Base-by-base conservation (phyloP, 2,329 filamentous ascomycete genomes). In the Raffaelea deltoideospora region DNA sequence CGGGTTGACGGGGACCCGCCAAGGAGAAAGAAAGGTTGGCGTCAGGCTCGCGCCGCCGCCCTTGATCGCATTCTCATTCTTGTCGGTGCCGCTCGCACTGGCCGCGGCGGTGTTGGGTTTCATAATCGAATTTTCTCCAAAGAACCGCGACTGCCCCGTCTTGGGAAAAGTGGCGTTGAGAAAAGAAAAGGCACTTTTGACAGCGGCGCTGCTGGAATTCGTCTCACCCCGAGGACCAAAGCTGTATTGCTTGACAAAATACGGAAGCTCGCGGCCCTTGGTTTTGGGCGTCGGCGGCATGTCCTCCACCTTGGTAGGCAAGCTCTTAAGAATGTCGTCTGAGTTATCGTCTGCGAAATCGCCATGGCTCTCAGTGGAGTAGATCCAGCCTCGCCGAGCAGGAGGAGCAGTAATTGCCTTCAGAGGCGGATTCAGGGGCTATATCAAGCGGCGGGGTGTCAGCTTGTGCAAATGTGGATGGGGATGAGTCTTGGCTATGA, bases 231-330 rank as follows among this genome's bases (percentile, higher is more conserved):
- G 14, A 19, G 18, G 10, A 3, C 3, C 19, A 27, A 17, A 15
- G 32, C 32, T 19, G 22, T 26, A 34, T 9, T 23, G 11, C 13
- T 26, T 19, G 10, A 3, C 22, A 5, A 10, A 10, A 13, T 11
- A 1, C n/a, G 4, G 4, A 10, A 15, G 13, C 4, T 17, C 7
- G 9, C 26, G n/a, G 6, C 18, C 10, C 14, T 37, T 27, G n/a
- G n/a, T 18, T 18, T 35, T 26, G 5, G 43, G 43, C 10, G 43
- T 38, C 3, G 36, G 20, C 1, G 43, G 43, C 43, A 45, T 45
- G 14, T 45, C 36, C 14, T 40, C 43, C 13, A 43, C 24, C 2
- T 37, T 37, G 3, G n/a, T 28, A 1, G 43, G 43, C 1, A 45
- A 31, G 4, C 34, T 10, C 0, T 33, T 36, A n/a, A 45, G 19